Conservation (phyloP, 495 filamentous ascomycete species). For the Penicillium bialowiezense region DNA sequence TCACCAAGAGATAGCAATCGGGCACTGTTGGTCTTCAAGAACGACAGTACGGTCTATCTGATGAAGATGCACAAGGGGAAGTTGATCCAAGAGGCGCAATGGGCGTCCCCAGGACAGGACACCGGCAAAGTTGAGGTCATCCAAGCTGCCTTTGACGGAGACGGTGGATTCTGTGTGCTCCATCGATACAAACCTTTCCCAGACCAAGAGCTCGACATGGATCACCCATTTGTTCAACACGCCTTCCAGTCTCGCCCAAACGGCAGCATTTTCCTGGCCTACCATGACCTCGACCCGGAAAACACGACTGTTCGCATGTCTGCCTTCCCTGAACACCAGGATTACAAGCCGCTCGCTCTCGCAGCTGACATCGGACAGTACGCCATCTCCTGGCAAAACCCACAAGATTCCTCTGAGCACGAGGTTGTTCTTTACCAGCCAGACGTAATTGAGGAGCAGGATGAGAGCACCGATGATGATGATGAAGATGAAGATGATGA, state of each 20-base stretch:
- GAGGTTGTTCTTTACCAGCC: constrained; percentile 31
- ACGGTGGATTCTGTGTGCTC: constrained; percentile 27
- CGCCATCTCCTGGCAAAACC: constrained; percentile 44
- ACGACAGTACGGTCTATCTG: constrained; percentile 27
- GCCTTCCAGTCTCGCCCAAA: constrained; percentile 21
- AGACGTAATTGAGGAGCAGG: background rate
- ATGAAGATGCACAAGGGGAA: constrained; percentile 17
- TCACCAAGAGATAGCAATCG: constrained; percentile 2
- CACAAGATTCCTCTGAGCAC: constrained; percentile 14
- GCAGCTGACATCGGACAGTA: constrained; percentile 32
- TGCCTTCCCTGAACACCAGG: constrained; percentile 27
- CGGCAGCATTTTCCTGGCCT: constrained; percentile 28
- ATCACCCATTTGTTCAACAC: constrained; percentile 38
- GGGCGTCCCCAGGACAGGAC: constrained; percentile 22
- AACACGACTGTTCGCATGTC: constrained; percentile 20
- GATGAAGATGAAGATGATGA: background rate
- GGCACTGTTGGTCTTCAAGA: constrained; percentile 25
- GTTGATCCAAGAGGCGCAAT: constrained; percentile 5
- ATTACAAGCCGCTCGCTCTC: constrained; percentile 34
- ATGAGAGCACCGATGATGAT: background rate
- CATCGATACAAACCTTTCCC: constrained; percentile 29
- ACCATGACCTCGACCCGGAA: constrained; percentile 16
- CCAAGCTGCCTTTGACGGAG: constrained; percentile 26
- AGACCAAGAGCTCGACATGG: constrained; percentile 19
- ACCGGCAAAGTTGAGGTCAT: constrained; percentile 30